These are phyloP conservation scores for Termitomyces sp. DNA, from an alignment of 768 basidiomycete genomes.

Conservation along the genomic window DNA sequence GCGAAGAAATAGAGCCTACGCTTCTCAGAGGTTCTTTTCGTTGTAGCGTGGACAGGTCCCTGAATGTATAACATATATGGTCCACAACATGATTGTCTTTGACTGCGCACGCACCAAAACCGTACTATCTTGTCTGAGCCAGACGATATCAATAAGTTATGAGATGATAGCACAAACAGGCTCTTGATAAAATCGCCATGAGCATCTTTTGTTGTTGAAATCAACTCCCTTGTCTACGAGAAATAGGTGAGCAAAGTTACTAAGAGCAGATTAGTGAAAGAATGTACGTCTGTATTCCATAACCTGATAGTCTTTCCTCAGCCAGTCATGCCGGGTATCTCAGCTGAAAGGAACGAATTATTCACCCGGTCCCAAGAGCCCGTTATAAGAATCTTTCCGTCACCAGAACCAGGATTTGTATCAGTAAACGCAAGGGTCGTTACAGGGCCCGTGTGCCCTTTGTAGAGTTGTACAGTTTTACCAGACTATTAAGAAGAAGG, in stretches of 20 bases:
- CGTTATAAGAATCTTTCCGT: constrained; percentile 64
- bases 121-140: constrained; percentile 88
- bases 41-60: constrained; percentile 58
- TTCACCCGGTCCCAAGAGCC: constrained; percentile 91
- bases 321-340: constrained; percentile 7
- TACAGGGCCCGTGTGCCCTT: constrained; percentile 87
- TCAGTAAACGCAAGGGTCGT: constrained; percentile 75
- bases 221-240: constrained; percentile 60
- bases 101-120: constrained; percentile 64
- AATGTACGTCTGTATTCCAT: constrained; percentile 75
- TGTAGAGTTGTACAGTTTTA: constrained; percentile 70
- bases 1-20: constrained; percentile 72
- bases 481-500: constrained; percentile 57
- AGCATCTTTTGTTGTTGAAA: constrained; percentile 65
- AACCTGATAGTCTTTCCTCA: constrained; percentile 71
- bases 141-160: constrained; percentile 73
- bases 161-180: constrained; percentile 65
- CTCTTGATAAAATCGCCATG: constrained; percentile 93
- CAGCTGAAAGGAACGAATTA: not conserved
- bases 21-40: constrained; percentile 42
- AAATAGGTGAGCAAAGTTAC: not conserved
- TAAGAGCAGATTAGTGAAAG: constrained; percentile 3
- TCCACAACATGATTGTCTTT: not conserved
- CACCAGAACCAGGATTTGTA: constrained; percentile 32
- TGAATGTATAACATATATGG: constrained; percentile 22